Evolutionary conservation across 2,329 filamentous ascomycete species (phyloP).

Genomic region (Whalleya microplaca): DNA sequence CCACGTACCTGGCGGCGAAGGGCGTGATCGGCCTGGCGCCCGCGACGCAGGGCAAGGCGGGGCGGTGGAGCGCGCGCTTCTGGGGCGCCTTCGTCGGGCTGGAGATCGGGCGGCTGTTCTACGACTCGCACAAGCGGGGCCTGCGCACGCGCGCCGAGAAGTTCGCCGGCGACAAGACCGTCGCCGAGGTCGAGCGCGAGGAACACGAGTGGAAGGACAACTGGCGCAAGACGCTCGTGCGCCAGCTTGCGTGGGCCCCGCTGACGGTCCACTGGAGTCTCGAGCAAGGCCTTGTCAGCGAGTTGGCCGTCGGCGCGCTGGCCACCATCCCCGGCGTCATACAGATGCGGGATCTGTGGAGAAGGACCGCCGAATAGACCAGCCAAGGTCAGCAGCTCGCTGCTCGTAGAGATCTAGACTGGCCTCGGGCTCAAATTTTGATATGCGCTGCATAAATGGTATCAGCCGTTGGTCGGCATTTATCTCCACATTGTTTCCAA

Average conservation of each 20-base stretch:
- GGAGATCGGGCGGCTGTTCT: constrained; percentile 70
- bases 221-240: constrained; percentile 70
- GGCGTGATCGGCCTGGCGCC: constrained; percentile 66
- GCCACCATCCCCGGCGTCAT: constrained; percentile 48
- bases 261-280: constrained; percentile 84
- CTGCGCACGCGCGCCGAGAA: constrained; percentile 38
- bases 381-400: neutral
- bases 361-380: constrained; percentile 33
- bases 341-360: constrained; percentile 39
- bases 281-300: constrained; percentile 65
- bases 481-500: neutral
- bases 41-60: constrained; percentile 62
- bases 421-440: neutral
- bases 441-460: neutral
- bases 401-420: neutral
- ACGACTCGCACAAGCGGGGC: constrained; percentile 48
- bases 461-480: neutral
- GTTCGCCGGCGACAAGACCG: constrained; percentile 48
- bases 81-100: constrained; percentile 80
- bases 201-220: constrained; percentile 47
- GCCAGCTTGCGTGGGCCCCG: constrained; percentile 78
- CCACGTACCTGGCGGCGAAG: constrained; percentile 74
- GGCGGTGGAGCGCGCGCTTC: constrained; percentile 74
- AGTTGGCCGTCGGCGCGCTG: constrained; percentile 60
- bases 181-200: constrained; percentile 35